Evolutionary conservation across 2,329 filamentous ascomycete genomes (phyloP).

Genomic region (Aspergillus sp.): DNA sequence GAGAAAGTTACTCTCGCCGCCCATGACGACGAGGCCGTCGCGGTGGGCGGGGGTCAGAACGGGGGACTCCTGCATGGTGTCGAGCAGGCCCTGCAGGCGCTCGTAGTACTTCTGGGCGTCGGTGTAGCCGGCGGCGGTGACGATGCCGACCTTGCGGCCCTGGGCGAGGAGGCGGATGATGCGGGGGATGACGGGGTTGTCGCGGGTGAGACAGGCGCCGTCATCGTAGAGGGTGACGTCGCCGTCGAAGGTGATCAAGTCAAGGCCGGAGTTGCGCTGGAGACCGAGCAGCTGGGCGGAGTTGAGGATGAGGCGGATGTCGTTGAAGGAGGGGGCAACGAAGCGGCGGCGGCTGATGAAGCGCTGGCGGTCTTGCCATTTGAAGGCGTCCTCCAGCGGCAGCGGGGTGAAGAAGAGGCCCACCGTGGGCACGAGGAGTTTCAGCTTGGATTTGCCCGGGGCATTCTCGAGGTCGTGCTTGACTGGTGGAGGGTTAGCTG

Average conservation of each 20-base stretch:
- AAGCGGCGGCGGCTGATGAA: conserved; percentile 89
- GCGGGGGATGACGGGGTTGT: conserved; percentile 72
- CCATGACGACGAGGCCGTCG: conserved; percentile 83
- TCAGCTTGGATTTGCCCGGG: conserved; percentile 79
- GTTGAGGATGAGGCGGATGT: conserved; percentile 88
- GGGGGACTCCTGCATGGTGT: conserved; percentile 66
- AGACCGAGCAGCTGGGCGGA: conserved; percentile 92
- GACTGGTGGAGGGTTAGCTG: conserved; percentile 49
- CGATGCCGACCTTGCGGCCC: conserved; percentile 85
- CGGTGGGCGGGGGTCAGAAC: conserved; percentile 65
- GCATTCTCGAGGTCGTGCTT: conserved; percentile 64
- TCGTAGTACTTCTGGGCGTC: conserved; percentile 82
- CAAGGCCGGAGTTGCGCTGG: conserved; percentile 67
- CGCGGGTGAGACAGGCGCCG: conserved; percentile 71
- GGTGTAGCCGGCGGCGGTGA: conserved; percentile 94
- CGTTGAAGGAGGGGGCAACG: conserved; percentile 95
- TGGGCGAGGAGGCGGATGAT: conserved; percentile 69
- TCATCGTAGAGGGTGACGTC: conserved; percentile 96
- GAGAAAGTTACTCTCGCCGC: conserved; percentile 93
- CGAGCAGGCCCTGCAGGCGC: conserved; percentile 80
- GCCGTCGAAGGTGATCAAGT: conserved; percentile 93
- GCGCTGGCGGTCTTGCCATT: conserved; percentile 79
- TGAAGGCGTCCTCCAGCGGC: conserved; percentile 84
- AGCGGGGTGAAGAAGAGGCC: conserved; percentile 92
- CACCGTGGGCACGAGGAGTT: conserved; percentile 83